Percentiles rank a stretch among this genome's conserved stretches.
Evolutionary conservation across 2,329 filamentous ascomycete genomes (phyloP).

Genomic region (Fusarium zealandicum): DNA sequence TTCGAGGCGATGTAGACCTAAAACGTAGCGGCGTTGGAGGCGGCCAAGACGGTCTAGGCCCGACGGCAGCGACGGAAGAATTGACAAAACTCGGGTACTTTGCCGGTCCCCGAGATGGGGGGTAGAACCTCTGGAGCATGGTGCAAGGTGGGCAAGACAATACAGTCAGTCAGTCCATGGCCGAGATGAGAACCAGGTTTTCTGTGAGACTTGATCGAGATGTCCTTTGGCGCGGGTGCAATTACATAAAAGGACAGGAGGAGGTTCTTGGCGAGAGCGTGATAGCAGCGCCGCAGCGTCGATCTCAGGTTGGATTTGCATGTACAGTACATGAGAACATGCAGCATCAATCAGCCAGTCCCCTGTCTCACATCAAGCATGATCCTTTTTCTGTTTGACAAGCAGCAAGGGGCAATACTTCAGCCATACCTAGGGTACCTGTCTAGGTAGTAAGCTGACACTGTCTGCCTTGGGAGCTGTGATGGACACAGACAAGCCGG

Average conservation of each 20-base stretch:
- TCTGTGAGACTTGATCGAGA: constrained; percentile 32
- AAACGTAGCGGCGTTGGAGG: constrained; percentile 19
- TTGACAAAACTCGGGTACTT: too few relatives aligned
- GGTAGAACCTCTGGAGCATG: constrained; percentile 4
- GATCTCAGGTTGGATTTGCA: constrained; percentile 4
- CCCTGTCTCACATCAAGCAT: constrained; percentile 34
- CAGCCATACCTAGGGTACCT: constrained; percentile 2
- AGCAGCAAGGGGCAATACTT: constrained; percentile 23
- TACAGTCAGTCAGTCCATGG: too few relatives aligned
- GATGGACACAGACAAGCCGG: too few relatives aligned
- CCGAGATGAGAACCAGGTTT: too few relatives aligned
- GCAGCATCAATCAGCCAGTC: neutral
- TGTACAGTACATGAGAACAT: constrained; percentile 8
- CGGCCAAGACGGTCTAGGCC: constrained; percentile 10
- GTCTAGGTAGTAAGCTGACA: constrained; percentile 1
- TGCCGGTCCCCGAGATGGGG: constrained; percentile 13
- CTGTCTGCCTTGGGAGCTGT: too few relatives aligned
- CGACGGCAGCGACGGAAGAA: constrained; percentile 15
- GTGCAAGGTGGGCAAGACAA: constrained; percentile 12
- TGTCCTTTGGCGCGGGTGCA: neutral
- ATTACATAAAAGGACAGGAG: constrained; percentile 8
- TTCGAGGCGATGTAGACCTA: constrained; percentile 26
- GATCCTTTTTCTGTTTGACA: constrained; percentile 28
- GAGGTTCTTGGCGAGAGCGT: constrained; percentile 7
- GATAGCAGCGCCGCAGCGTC: neutral